A percentile compares a stretch with the other conserved stretches of the same genome.
Evolutionary conservation across 2,329 filamentous ascomycete species (phyloP).

Genomic region (Lasiodiplodia hormozganensis): DNA sequence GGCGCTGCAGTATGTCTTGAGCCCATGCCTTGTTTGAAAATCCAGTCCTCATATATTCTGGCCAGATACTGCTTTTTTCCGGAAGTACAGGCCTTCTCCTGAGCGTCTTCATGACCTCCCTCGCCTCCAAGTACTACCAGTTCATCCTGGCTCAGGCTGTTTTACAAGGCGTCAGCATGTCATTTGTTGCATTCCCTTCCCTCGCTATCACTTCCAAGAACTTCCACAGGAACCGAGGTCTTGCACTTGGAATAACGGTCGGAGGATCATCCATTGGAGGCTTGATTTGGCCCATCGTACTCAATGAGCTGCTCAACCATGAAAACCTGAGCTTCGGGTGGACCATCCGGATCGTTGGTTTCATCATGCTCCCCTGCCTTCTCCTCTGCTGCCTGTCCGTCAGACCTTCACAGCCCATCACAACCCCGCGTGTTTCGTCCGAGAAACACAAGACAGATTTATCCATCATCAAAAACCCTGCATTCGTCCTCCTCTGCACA

Average conservation of each 20-base stretch:
- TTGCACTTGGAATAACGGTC: constrained; percentile 51
- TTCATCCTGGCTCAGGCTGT: constrained; percentile 52
- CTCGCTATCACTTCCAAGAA: constrained; percentile 50
- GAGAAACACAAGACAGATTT: neutral
- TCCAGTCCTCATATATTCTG: neutral
- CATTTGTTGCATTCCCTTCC: constrained; percentile 49
- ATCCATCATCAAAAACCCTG: constrained; percentile 20
- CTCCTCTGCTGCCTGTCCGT: constrained; percentile 37
- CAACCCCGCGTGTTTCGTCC: neutral
- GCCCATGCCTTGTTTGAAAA: neutral
- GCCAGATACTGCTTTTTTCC: neutral
- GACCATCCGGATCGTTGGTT: constrained; percentile 66
- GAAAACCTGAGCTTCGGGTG: constrained; percentile 64
- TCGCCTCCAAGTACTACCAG: constrained; percentile 39
- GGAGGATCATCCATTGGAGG: constrained; percentile 53
- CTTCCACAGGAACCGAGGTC: constrained; percentile 48
- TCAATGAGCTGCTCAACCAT: constrained; percentile 56
- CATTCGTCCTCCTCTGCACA: constrained; percentile 35
- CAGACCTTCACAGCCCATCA: constrained; percentile 31
- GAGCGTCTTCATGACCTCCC: constrained; percentile 13
- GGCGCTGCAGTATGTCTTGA: neutral
- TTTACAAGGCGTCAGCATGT: constrained; percentile 49
- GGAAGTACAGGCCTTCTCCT: neutral
- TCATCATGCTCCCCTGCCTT: constrained; percentile 61
- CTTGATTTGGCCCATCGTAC: constrained; percentile 50